Percentiles rank a stretch among this genome's conserved stretches.
phyloP scores from a whole-genome alignment of 495 filamentous ascomycete genomes.

The Trichoderma erinaceum region DNA sequence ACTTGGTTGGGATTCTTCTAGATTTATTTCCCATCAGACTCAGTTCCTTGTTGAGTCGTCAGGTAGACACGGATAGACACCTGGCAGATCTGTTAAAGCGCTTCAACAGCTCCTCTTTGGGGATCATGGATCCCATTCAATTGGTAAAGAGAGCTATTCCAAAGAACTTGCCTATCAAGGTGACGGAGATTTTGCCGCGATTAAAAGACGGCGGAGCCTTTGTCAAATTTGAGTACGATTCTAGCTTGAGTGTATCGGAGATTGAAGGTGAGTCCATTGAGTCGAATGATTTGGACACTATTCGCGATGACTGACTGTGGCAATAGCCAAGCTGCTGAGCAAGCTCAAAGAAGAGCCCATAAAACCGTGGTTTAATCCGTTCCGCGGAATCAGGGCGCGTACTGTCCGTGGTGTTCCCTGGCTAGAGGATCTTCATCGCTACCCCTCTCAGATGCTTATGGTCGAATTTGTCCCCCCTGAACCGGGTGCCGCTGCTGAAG shows the following conservation, averaged over 20 bases:
- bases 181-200: slow-evolving; percentile 73
- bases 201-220: slow-evolving; percentile 91
- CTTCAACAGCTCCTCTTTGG: slow-evolving; percentile 51
- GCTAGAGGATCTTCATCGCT: slow-evolving; percentile 86
- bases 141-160: slow-evolving; percentile 61
- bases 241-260: slow-evolving; percentile 45
- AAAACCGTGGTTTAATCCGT: slow-evolving; percentile 84
- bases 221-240: slow-evolving; percentile 70
- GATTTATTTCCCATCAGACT: slow-evolving; percentile 80
- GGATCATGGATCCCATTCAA: slow-evolving; percentile 56
- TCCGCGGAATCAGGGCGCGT: slow-evolving; percentile 59
- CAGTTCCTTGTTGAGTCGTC: slow-evolving; percentile 56
- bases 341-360: slow-evolving; percentile 64
- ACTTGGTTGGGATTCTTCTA: slow-evolving; percentile 29
- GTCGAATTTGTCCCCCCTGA: slow-evolving; percentile 76
- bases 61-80: slow-evolving; percentile 48
- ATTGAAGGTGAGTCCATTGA: slow-evolving; percentile 41
- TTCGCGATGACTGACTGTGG: slow-evolving; percentile 16
- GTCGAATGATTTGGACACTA: slow-evolving; percentile 31
- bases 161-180: slow-evolving; percentile 49
- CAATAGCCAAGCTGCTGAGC: slow-evolving; percentile 23
- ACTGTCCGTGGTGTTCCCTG: slow-evolving; percentile 81
- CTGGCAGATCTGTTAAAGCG: slow-evolving; percentile 56
- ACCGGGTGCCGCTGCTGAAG: slow-evolving; percentile 57
- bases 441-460: slow-evolving; percentile 65